Evolutionary conservation across 495 filamentous ascomycete genomes (phyloP).

Genomic region (Bathelium albidoporum): DNA sequence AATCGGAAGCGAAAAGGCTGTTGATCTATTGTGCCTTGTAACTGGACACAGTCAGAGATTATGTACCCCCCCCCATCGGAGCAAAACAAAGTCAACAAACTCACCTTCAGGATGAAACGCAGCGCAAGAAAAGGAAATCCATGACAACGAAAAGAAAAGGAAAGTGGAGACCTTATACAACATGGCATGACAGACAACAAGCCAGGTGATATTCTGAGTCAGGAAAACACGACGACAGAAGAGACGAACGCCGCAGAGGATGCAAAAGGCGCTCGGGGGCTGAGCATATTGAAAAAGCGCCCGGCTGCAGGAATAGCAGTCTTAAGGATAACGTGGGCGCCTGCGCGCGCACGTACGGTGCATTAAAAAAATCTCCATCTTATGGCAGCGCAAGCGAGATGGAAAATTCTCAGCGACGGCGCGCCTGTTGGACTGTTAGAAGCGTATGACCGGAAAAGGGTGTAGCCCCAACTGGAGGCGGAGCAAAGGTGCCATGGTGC

Average conservation of each 20-base stretch:
- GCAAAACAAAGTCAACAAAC: no score
- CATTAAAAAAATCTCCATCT: background rate
- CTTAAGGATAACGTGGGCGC: background rate
- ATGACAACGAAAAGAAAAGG: background rate
- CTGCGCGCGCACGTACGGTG: background rate
- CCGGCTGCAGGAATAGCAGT: background rate
- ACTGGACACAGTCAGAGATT: background rate
- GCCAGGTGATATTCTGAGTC: background rate
- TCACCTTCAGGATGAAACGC: background rate
- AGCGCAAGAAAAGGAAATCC: background rate
- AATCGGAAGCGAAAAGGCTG: background rate
- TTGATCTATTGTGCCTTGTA: background rate
- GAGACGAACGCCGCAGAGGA: background rate
- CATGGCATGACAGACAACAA: constrained; percentile 4
- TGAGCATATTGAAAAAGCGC: background rate
- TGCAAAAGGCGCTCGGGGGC: background rate
- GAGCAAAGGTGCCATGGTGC: background rate
- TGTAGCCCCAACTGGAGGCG: background rate
- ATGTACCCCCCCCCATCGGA: no score
- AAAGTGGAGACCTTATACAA: background rate
- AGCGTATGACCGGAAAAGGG: background rate
- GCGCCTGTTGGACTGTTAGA: background rate
- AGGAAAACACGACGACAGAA: background rate
- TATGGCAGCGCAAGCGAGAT: background rate
- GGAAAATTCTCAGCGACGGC: background rate